Conservation (phyloP, 495 filamentous ascomycete species). For the Penicillium salamii region DNA sequence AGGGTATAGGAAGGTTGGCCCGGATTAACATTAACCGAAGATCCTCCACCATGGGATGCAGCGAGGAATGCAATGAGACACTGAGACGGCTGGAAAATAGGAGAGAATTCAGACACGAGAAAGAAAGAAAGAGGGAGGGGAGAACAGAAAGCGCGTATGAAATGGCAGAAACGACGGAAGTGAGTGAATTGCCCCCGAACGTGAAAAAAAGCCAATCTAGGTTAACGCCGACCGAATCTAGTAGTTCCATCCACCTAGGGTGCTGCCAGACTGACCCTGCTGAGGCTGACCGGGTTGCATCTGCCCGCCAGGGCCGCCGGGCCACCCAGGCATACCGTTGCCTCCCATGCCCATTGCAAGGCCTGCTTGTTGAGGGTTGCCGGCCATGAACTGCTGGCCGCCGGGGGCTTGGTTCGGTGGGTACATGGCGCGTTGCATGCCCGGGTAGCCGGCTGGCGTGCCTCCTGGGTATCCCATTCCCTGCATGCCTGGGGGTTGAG, state of each 20-base stretch:
- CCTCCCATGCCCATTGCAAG: conserved; percentile 42
- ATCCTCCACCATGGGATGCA: conserved; percentile 24
- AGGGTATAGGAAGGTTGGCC: conserved; percentile 46
- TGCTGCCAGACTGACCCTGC: conserved; percentile 42
- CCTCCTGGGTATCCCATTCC: conserved; percentile 41
- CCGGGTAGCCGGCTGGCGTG: conserved; percentile 33
- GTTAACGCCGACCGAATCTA: conserved; percentile 31
- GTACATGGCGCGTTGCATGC: conserved; percentile 43
- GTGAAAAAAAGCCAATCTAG: conserved; percentile 18
- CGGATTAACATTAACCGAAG: conserved; percentile 37
- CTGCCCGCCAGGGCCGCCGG: conserved; percentile 29
- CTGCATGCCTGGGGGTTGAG: conserved; percentile 58
- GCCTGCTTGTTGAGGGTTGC: conserved; percentile 36
- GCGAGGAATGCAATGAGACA: conserved; percentile 5
- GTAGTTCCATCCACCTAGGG: conserved; percentile 45
- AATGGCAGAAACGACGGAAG: no score
- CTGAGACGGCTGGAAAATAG: conserved; percentile 25
- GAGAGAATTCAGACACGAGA: conserved; percentile 16
- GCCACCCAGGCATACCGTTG: conserved; percentile 42
- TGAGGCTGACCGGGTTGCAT: conserved; percentile 47
- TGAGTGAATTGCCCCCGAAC: conserved; percentile 6
- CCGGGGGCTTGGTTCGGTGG: conserved; percentile 37
- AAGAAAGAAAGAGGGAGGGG: conserved; percentile 18
- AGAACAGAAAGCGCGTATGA: neutral
- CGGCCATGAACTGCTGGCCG: conserved; percentile 41